Percentiles rank a stretch among this genome's conserved stretches.
Evolutionary conservation across 1,284 basidiomycete genomes (phyloP).

Genomic region (Heterobasidion annosum): DNA sequence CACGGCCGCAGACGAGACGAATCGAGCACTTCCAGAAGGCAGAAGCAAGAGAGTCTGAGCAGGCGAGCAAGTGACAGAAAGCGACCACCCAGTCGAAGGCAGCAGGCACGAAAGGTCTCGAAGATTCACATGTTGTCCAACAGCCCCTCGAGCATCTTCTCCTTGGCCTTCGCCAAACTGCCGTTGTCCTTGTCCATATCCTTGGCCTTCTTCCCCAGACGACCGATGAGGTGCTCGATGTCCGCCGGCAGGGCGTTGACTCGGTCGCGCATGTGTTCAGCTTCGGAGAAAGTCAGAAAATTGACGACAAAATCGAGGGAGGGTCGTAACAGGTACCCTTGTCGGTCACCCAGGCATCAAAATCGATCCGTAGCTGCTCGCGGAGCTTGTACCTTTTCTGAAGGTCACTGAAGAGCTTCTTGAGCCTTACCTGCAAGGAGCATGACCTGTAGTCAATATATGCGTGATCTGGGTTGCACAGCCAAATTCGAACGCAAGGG

Average conservation of each 20-base stretch:
- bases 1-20: background rate
- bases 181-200: conserved; percentile 4
- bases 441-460: background rate
- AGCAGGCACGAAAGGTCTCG: background rate
- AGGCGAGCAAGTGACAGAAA: background rate
- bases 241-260: conserved; percentile 7
- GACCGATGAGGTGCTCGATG: conserved; percentile 4
- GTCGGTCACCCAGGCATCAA: conserved; percentile 7
- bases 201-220: conserved; percentile 6
- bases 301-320: background rate
- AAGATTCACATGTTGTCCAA: background rate
- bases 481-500: background rate
- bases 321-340: conserved; percentile 2
- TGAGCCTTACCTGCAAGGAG: conserved; percentile 1
- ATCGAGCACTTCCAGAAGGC: background rate
- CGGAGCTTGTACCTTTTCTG: conserved; percentile 1
- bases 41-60: background rate
- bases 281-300: background rate
- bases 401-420: conserved; percentile 4
- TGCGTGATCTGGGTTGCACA: background rate
- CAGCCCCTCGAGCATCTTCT: background rate
- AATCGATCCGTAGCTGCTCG: conserved; percentile 4
- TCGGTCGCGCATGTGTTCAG: conserved; percentile 9
- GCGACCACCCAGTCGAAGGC: background rate
- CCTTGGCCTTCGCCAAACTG: background rate